Conservation (phyloP, 2,329 filamentous ascomycete species). For the Pyrenochaeta sp. region DNA sequence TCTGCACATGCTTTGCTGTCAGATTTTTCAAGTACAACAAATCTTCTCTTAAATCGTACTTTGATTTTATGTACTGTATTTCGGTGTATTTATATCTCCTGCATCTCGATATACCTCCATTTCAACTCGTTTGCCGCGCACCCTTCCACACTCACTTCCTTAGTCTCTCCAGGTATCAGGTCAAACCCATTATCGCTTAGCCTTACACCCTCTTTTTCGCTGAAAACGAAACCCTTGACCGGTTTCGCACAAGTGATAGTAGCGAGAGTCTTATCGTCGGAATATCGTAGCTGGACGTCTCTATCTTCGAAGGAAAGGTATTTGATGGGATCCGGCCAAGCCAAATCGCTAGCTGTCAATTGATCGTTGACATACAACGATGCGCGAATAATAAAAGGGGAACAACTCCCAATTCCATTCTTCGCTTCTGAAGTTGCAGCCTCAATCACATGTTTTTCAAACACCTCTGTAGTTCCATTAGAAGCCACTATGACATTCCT, state of each 20-base stretch:
- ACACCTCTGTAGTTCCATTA: conserved; percentile 63
- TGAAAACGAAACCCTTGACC: conserved; percentile 65
- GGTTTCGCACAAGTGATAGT: conserved; percentile 59
- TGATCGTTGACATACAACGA: conserved; percentile 58
- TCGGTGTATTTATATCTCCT: background rate
- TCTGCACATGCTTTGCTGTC: too few relatives aligned
- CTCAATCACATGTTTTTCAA: conserved; percentile 42
- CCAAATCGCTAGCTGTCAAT: conserved; percentile 60
- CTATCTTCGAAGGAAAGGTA: conserved; percentile 62
- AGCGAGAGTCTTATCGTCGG: conserved; percentile 37
- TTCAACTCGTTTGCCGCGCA: conserved; percentile 11
- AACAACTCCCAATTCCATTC: conserved; percentile 43
- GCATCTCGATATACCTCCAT: conserved; percentile 34
- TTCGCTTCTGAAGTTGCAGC: conserved; percentile 60
- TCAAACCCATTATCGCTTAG: conserved; percentile 41
- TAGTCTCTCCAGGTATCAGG: conserved; percentile 27
- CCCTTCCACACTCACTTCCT: conserved; percentile 21
- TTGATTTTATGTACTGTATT: background rate
- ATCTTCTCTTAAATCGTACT: too few relatives aligned
- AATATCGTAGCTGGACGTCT: conserved; percentile 52
- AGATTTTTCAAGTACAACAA: too few relatives aligned
- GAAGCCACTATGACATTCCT: conserved; percentile 55
- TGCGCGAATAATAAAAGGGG: conserved; percentile 59
- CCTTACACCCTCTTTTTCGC: conserved; percentile 22
- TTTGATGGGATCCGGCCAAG: conserved; percentile 68